A percentile compares a stretch with the other conserved stretches of the same genome.
phyloP scores from a whole-genome alignment of 2,329 filamentous ascomycete species.

The Cladosporium sphaerospermum region DNA sequence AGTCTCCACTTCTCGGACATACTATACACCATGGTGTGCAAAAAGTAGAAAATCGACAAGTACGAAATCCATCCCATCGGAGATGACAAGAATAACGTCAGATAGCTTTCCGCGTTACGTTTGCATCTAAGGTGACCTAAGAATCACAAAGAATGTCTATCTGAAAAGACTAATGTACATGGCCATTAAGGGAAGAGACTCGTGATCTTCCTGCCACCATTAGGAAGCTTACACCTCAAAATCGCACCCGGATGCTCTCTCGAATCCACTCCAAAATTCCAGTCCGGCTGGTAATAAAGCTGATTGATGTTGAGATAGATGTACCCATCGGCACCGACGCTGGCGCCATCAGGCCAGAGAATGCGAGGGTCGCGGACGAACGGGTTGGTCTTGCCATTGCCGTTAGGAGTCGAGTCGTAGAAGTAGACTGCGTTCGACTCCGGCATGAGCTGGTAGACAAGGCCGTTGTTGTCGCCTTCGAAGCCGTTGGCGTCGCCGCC shows the following conservation, averaged over 20 bases:
- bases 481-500: slow-evolving; percentile 44
- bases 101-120: too few relatives aligned
- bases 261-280: slow-evolving; percentile 42
- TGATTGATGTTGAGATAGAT: slow-evolving; percentile 48
- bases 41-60: too few relatives aligned
- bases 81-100: too few relatives aligned
- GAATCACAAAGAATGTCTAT: too few relatives aligned
- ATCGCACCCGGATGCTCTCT: slow-evolving; percentile 39
- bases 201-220: slow-evolving; percentile 36
- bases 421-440: slow-evolving; percentile 42
- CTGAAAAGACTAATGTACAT: too few relatives aligned
- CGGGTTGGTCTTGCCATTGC: slow-evolving; percentile 30
- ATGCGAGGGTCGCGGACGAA: slow-evolving; percentile 40
- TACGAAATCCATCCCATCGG: too few relatives aligned
- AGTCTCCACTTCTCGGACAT: too few relatives aligned
- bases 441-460: slow-evolving; percentile 44
- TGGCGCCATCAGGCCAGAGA: slow-evolving; percentile 40
- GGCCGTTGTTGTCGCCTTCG: slow-evolving; percentile 38
- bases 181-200: slow-evolving; percentile 15
- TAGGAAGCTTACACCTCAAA: slow-evolving; percentile 37
- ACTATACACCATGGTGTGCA: too few relatives aligned
- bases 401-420: slow-evolving; percentile 31
- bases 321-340: slow-evolving; percentile 39
- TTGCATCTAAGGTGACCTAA: too few relatives aligned
- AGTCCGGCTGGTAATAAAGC: slow-evolving; percentile 42